Evolutionary conservation across 768 basidiomycete species (phyloP), one percentile per base, ranked within the genome.

Genomic region (Butyriboletus loyo): DNA sequence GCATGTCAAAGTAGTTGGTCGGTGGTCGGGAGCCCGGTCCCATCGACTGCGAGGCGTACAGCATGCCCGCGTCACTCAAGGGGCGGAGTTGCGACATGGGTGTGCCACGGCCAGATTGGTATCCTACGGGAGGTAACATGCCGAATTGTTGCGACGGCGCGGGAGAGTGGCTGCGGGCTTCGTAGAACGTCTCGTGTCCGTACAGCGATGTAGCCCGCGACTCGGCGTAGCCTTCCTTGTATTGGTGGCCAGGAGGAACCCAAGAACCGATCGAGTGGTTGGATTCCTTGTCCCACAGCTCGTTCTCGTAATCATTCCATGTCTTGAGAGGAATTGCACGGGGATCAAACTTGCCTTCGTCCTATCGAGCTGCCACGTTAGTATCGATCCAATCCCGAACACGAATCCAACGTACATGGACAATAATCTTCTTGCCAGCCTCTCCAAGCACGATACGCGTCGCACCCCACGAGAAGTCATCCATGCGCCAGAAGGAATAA

Each of bases 401-500:
- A 35, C 7, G 1, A 44, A 34, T 35, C 24, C 25, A 0, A 77
- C 90, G 50, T 67, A 94, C 92, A 68, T 98, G 95, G 38, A 98
- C 85, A 60, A 98, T 84, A 54, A 98, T 75, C 73, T 96, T 97
- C 81, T 97, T 97, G 17, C 96, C 96, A 28, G 86, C 81, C 72
- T 98, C 96, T 57, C 95, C 94, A 56, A 97, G 72, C 13, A 99
- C 94, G 54, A 95, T 67, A 82, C 92, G 89, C 1, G 94, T 96
- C 24, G 81, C 78, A 80, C 93, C 94, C 92, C 93, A 94, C 0
- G 89, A 92, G 82, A 96, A 97, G 71, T 96, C 93, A 69, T 96
- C 95, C 94, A 98, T 97, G 59, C 76, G 80, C 95, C 94, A 98
- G 86, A 98, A 96, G 6, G 92, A 94, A 69, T 93, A 95, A 13